Conservation (phyloP, 768 basidiomycete genomes). For the Russula brevipes region DNA sequence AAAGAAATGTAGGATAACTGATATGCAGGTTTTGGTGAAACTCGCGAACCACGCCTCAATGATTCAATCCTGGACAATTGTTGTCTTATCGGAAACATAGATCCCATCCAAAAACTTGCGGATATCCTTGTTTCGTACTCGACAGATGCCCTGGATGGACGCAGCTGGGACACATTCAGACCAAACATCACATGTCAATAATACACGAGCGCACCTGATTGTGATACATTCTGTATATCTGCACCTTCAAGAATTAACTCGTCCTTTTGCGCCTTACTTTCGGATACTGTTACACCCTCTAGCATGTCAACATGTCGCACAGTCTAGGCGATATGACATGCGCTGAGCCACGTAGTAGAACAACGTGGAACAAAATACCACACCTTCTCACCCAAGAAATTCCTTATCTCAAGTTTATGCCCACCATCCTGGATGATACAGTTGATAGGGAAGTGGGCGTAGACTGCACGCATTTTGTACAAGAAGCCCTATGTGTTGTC, state of each 20-base stretch:
- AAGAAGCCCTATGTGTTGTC: conserved; percentile 72
- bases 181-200: not conserved
- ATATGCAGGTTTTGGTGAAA: conserved; percentile 31
- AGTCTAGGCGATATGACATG: conserved; percentile 44
- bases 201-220: conserved; percentile 60
- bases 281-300: conserved; percentile 73
- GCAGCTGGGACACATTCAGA: conserved; percentile 53
- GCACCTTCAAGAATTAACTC: conserved; percentile 92
- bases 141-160: conserved; percentile 93
- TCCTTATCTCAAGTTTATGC: conserved; percentile 77
- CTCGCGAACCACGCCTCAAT: not conserved
- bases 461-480: conserved; percentile 99
- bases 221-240: conserved; percentile 95
- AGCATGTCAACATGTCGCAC: conserved; percentile 93
- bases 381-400: conserved; percentile 94
- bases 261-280: conserved; percentile 91
- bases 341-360: not conserved
- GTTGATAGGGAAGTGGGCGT: conserved; percentile 99
- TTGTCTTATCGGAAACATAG: conserved; percentile 82
- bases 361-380: conserved; percentile 15
- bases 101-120: conserved; percentile 97
- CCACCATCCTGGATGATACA: conserved; percentile 84
- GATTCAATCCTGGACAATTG: conserved; percentile 37
- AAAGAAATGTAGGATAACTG: conserved; percentile 27
- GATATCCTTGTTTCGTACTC: conserved; percentile 99